Conservation (phyloP, 2,329 filamentous ascomycete species). For the Hymenoscyphus scutula region DNA sequence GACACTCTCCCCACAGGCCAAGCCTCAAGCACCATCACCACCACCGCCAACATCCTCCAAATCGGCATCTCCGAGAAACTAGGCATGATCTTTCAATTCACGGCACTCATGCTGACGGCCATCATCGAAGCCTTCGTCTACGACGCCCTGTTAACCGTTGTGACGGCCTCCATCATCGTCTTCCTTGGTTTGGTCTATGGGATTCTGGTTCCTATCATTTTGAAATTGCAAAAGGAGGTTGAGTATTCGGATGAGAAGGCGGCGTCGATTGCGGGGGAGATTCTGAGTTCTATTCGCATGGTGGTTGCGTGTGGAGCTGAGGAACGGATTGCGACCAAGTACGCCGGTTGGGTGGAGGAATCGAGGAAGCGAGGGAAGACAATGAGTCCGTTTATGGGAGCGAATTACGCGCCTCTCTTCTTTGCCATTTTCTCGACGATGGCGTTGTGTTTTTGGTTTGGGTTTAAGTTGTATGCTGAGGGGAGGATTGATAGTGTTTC, state of each 20-base stretch:
- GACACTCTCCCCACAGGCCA: slow-evolving; percentile 57
- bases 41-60: slow-evolving; percentile 62
- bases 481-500: slow-evolving; percentile 49
- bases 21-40: slow-evolving; percentile 52
- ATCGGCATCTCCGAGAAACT: slow-evolving; percentile 64
- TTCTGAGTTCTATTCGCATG: slow-evolving; percentile 59
- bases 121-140: slow-evolving; percentile 55
- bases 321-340: slow-evolving; percentile 50
- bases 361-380: slow-evolving; percentile 49
- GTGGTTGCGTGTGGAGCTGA: slow-evolving; percentile 63
- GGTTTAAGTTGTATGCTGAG: slow-evolving; percentile 49
- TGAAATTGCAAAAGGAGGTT: slow-evolving; percentile 49
- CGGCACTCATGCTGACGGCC: slow-evolving; percentile 50
- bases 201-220: slow-evolving; percentile 52
- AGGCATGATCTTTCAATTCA: slow-evolving; percentile 56
- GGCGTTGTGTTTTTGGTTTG: slow-evolving; percentile 62
- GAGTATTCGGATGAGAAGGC: slow-evolving; percentile 54
- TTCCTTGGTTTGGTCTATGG: slow-evolving; percentile 52
- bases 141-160: slow-evolving; percentile 59
- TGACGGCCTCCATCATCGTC: slow-evolving; percentile 54
- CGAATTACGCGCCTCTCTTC: slow-evolving; percentile 51
- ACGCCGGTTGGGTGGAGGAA: slow-evolving; percentile 54
- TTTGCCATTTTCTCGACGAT: slow-evolving; percentile 44
- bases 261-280: slow-evolving; percentile 58
- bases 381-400: slow-evolving; percentile 49